Conservation (phyloP, 129 eudicot genomes). For the Artemisia argyi region DNA sequence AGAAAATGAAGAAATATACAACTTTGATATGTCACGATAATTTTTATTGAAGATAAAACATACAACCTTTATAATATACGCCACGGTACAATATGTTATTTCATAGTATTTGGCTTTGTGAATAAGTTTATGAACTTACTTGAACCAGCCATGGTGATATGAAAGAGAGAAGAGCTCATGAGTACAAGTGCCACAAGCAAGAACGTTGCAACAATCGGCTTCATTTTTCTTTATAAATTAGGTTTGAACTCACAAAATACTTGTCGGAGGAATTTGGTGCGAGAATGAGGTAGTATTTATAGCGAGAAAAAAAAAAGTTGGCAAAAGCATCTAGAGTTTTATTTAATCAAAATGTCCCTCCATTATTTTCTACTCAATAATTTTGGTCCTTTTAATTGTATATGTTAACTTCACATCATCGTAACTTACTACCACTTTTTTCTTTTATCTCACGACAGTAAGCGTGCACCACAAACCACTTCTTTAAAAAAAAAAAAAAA, state of each 20-base stretch:
- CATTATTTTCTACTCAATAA: too few relatives aligned
- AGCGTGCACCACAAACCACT: too few relatives aligned
- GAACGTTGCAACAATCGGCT: conserved; percentile 30
- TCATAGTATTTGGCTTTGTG: neutral
- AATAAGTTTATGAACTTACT: conserved; percentile 36
- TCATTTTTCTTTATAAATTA: conserved; percentile 36
- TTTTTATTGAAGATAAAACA: neutral
- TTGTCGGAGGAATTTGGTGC: conserved; percentile 20
- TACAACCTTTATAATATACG: neutral
- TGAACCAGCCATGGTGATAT: conserved; percentile 55
- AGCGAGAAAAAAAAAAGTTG: conserved; percentile 21
- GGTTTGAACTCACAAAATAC: conserved; percentile 16
- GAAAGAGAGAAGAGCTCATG: conserved; percentile 43
- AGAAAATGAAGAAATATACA: neutral
- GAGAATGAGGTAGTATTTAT: conserved; percentile 23
- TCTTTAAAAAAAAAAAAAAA: too few relatives aligned
- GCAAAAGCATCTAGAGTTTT: neutral
- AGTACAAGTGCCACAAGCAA: conserved; percentile 44
- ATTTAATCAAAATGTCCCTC: too few relatives aligned
- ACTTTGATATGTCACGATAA: neutral
- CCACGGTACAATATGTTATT: neutral
- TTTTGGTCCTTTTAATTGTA: too few relatives aligned
- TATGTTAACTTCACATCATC: too few relatives aligned
- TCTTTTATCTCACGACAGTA: too few relatives aligned
- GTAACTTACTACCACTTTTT: too few relatives aligned